Evolutionary conservation across 2,329 filamentous ascomycete genomes (phyloP).

Genomic region (Didymella lethalis): DNA sequence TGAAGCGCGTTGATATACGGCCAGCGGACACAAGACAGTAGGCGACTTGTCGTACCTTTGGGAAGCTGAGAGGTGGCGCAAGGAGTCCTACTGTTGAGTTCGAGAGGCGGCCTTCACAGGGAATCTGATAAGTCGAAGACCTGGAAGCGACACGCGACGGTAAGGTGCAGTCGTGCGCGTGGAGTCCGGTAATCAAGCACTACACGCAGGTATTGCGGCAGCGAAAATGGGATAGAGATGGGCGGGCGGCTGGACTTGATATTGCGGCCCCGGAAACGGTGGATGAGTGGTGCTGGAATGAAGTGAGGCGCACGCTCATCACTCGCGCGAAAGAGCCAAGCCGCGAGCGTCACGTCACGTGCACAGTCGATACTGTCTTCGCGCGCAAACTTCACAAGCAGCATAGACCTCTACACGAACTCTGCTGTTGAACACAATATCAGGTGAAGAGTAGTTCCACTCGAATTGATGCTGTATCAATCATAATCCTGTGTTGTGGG

Average conservation of each 20-base stretch:
- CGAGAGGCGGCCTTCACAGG: slow-evolving; percentile 28
- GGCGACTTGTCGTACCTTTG: slow-evolving; percentile 42
- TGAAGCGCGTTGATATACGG: slow-evolving; percentile 27
- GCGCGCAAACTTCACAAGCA: not conserved
- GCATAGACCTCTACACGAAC: not conserved
- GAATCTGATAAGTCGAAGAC: slow-evolving; percentile 32
- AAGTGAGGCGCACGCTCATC: slow-evolving; percentile 22
- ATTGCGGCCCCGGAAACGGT: slow-evolving; percentile 31
- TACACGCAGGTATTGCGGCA: slow-evolving; percentile 26
- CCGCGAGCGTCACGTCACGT: slow-evolving; percentile 18
- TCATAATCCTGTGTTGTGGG: not conserved
- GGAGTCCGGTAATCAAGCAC: slow-evolving; percentile 20
- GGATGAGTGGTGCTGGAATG: slow-evolving; percentile 29
- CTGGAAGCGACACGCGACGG: slow-evolving; percentile 24
- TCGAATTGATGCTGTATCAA: too few relatives aligned
- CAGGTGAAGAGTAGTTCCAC: not conserved
- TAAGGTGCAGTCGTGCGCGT: slow-evolving; percentile 23
- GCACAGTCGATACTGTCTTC: not conserved
- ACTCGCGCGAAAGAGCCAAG: slow-evolving; percentile 10
- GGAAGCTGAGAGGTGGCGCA: slow-evolving; percentile 26
- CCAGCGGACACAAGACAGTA: slow-evolving; percentile 34
- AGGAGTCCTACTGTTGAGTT: slow-evolving; percentile 29
- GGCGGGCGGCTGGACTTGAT: slow-evolving; percentile 28
- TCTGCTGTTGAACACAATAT: not conserved
- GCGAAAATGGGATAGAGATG: slow-evolving; percentile 31